Conservation (phyloP, 768 basidiomycete genomes). For the Tricholoma terreum region DNA sequence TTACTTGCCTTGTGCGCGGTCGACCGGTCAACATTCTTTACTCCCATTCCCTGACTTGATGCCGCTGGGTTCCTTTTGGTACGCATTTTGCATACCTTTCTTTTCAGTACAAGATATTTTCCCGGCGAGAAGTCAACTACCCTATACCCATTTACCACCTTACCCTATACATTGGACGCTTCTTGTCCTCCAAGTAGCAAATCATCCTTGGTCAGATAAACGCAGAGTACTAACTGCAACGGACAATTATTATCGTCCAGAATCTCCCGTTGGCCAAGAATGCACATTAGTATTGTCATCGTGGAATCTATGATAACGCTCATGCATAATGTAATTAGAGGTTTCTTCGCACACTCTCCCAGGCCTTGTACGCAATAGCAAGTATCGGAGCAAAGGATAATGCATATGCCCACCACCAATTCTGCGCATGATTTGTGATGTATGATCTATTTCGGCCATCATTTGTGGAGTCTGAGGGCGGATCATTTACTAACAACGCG, state of each 20-base stretch:
- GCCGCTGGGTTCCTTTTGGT: background rate
- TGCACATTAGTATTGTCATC: too few species aligned
- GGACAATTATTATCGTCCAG: background rate
- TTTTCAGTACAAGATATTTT: background rate
- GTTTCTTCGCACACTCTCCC: constrained; percentile 5
- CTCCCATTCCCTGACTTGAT: constrained; percentile 3
- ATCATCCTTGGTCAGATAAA: background rate
- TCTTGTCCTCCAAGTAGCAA: background rate
- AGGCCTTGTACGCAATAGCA: constrained; percentile 23
- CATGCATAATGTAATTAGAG: background rate
- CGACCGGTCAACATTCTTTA: constrained; percentile 18
- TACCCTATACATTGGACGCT: background rate
- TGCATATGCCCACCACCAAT: constrained; percentile 36
- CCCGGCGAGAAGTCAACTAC: background rate
- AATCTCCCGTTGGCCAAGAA: too few species aligned
- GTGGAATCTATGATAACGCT: background rate
- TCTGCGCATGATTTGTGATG: constrained; percentile 21
- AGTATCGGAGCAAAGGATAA: constrained; percentile 27
- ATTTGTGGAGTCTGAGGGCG: constrained; percentile 1
- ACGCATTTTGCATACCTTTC: background rate
- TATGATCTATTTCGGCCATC: background rate
- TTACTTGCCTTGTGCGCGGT: background rate
- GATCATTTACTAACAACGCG: constrained; percentile 54
- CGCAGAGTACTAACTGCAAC: background rate
- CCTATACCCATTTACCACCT: background rate